phyloP scores from a whole-genome alignment of 768 basidiomycete genomes.

The Cystobasidium tubakii region DNA sequence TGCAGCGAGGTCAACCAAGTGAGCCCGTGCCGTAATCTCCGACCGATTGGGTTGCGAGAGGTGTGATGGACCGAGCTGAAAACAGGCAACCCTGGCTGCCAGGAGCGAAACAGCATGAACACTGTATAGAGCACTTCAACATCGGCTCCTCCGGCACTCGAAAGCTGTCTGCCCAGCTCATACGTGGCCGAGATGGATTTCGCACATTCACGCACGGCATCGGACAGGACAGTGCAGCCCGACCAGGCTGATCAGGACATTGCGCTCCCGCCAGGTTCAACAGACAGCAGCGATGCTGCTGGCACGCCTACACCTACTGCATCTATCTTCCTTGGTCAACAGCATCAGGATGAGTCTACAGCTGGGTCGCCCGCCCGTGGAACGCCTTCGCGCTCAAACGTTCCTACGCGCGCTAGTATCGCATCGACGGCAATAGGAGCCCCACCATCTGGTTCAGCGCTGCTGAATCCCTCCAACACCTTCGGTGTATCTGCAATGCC shows the following conservation, averaged over 20 bases:
- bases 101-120: too few relatives aligned
- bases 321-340: neutral
- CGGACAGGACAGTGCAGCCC: constrained; percentile 1
- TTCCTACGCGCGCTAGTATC: neutral
- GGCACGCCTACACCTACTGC: constrained; percentile 28
- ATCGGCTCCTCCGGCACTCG: too few relatives aligned
- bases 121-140: too few relatives aligned
- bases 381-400: neutral
- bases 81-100: too few relatives aligned
- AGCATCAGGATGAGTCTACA: neutral
- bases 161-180: too few relatives aligned
- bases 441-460: neutral
- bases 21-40: neutral
- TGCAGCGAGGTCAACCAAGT: too few relatives aligned
- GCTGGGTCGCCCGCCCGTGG: neutral
- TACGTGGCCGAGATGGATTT: neutral
- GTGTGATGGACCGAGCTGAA: neutral
- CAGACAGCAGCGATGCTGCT: constrained; percentile 10
- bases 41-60: neutral
- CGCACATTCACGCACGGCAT: neutral
- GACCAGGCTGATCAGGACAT: neutral
- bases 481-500: neutral
- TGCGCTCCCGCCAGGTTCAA: neutral
- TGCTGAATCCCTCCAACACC: neutral
- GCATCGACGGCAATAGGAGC: neutral